Evolutionary conservation across 2,329 filamentous ascomycete species (phyloP), one percentile per base, ranked within the genome.

Genomic region (Didymella exigua): DNA sequence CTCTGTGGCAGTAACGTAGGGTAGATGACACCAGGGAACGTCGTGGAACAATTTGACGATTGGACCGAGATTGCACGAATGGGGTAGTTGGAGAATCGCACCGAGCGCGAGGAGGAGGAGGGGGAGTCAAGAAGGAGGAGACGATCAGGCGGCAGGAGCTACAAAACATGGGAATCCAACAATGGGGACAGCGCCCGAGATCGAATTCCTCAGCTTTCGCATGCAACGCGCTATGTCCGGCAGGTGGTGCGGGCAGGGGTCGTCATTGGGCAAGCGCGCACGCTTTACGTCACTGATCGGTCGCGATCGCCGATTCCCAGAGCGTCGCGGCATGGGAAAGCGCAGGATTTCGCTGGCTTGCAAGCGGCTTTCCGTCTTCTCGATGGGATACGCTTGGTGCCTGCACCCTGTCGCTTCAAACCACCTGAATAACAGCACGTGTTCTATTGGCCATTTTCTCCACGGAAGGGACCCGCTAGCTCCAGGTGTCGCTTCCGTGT

Each of bases 181-280:
- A 50, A 42, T 46, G 45, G 45, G 40, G 27, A 48, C 30, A 44
- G n/a, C 27, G 30, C 24, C 45, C 42, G 36, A 37, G 52, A 55
- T 50, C 27, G 52, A 55, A 50, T 55, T 55, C 52, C 52, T 50
- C 34, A 46, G 46, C 52, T 55, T 55, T 55, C 36, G 52, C 52
- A 55, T 55, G 46, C 52, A 46, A 45, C 34, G 41, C 52, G 46
- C 46, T 55, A 49, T 42, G 36, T 38, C 52, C 34, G 46, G 27
- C 16, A 36, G 11, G 47, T 7, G 23, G 14, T 21, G 36, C 52
- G 37, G 47, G 40, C 37, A 46, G 21, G 27, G 30, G 21, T 18
- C 27, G 41, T 23, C 16, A 55, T 55, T 50, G 52, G 52, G 10
- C 36, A 47, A 31, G 34, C 30, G 31, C 10, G 18, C 2, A 3